phyloP scores from a whole-genome alignment of 306 rosid species.

The Fragaria ananassa region DNA sequence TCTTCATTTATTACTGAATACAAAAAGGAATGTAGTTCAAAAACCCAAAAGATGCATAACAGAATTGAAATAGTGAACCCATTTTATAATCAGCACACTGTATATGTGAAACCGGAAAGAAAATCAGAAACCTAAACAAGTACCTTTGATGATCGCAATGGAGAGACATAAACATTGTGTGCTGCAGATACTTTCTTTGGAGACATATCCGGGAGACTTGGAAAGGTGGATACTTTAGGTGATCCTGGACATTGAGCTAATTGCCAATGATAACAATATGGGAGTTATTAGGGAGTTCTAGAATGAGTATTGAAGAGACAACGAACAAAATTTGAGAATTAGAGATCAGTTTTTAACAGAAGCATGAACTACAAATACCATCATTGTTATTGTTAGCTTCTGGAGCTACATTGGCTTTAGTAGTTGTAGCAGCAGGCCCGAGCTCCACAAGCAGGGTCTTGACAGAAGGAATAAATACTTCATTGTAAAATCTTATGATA shows the following conservation, averaged over 20 bases:
- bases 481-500: constrained; percentile 85
- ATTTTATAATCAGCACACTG: background rate
- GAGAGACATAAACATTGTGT: constrained; percentile 94
- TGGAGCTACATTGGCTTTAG: constrained; percentile 52
- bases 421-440: constrained; percentile 67
- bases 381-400: constrained; percentile 61
- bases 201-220: constrained; percentile 97
- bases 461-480: constrained; percentile 78
- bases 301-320: constrained; percentile 21
- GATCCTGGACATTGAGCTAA: constrained; percentile 88
- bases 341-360: constrained; percentile 5
- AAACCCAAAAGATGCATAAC: background rate
- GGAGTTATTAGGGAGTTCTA: constrained; percentile 19
- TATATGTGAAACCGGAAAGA: constrained; percentile 7
- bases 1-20: background rate
- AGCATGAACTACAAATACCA: constrained; percentile 35
- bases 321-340: constrained; percentile 1
- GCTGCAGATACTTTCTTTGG: constrained; percentile 95
- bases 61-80: background rate
- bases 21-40: background rate
- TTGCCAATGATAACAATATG: constrained; percentile 27
- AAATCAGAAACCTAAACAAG: constrained; percentile 16
- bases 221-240: constrained; percentile 84
- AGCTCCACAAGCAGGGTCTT: constrained; percentile 86
- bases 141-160: constrained; percentile 96